A percentile compares a stretch with the other conserved stretches of the same genome.
Conservation (phyloP, 106 monocot species). For the Phalaenopsis equestris region DNA sequence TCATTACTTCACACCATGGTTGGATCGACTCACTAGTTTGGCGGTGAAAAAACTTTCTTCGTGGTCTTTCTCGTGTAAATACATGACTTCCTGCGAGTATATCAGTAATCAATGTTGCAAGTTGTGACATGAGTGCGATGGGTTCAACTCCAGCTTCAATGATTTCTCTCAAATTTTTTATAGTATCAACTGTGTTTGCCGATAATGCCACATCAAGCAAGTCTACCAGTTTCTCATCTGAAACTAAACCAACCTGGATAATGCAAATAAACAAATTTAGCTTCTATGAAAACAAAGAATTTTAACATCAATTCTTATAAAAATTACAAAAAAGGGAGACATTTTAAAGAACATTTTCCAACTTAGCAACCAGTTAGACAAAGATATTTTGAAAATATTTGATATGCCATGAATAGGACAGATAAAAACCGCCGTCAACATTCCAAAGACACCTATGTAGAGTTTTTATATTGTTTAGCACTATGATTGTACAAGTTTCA, state of each 20-base stretch:
- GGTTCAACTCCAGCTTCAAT: slow-evolving; percentile 88
- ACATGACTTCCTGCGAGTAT: slow-evolving; percentile 85
- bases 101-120: slow-evolving; percentile 94
- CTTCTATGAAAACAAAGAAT: neutral
- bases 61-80: slow-evolving; percentile 53
- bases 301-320: neutral
- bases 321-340: neutral
- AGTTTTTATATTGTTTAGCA: too few relatives aligned
- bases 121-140: slow-evolving; percentile 81
- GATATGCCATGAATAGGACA: too few relatives aligned
- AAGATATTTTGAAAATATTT: neutral
- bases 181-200: slow-evolving; percentile 88
- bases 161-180: slow-evolving; percentile 79
- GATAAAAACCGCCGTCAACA: too few relatives aligned
- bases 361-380: neutral
- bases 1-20: neutral
- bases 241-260: slow-evolving; percentile 77
- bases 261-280: neutral
- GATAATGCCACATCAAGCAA: slow-evolving; percentile 89
- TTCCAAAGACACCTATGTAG: too few relatives aligned
- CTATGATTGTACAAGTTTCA: too few relatives aligned
- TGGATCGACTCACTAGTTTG: slow-evolving; percentile 45
- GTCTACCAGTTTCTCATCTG: slow-evolving; percentile 90
- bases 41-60: slow-evolving; percentile 57
- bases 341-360: neutral